Evolutionary conservation across 2,329 filamentous ascomycete genomes (phyloP), one percentile per base, ranked within the genome.

Genomic region (Fusarium udum): DNA sequence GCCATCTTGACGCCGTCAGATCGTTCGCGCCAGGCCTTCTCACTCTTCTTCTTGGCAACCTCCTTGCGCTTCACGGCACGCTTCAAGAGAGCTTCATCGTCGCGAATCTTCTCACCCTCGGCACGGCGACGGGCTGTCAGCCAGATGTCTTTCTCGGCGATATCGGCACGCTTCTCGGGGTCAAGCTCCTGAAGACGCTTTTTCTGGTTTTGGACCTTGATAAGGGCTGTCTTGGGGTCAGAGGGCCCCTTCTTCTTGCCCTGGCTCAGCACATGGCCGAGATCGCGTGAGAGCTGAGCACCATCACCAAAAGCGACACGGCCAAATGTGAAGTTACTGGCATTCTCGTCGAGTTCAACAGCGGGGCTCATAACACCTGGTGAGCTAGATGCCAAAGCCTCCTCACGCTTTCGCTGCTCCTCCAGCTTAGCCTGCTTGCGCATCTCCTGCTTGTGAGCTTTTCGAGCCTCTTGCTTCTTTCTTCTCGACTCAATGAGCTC

Each of bases 11-110:
- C 91, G 36, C 91, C 92, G 34, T 92, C 90, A 43, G 90, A 84
- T 55, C 93, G 88, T 64, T 94, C 92, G 52, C 85, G 88, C 93
- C 96, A 98, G 79, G 96, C 94, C 80, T 92, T 92, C 81, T 94
- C 94, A 80, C 93, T 97, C 90, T 96, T 97, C 83, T 92, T 92
- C 90, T 98, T 98, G 59, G 89, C 86, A 75, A 92, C 90, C 78
- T 98, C 94, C 85, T 97, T 97, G 75, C 95, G 91, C 88, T 98
- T 98, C 75, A 98, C 86, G 1, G 95, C 93, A 87, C 97, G 98
- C 87, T 97, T 98, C 34, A 99, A 87, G 64, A 97, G 84, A 51
- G 89, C 90, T 72, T 94, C 94, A 81, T 97, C 94, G 79, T 98
- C 95, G 68, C 91, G 91, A 39, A 98, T 92, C 80, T 94, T 93